Base-by-base conservation (phyloP, 2,329 filamentous ascomycete genomes). In the Purpureocillium lavendulum region DNA sequence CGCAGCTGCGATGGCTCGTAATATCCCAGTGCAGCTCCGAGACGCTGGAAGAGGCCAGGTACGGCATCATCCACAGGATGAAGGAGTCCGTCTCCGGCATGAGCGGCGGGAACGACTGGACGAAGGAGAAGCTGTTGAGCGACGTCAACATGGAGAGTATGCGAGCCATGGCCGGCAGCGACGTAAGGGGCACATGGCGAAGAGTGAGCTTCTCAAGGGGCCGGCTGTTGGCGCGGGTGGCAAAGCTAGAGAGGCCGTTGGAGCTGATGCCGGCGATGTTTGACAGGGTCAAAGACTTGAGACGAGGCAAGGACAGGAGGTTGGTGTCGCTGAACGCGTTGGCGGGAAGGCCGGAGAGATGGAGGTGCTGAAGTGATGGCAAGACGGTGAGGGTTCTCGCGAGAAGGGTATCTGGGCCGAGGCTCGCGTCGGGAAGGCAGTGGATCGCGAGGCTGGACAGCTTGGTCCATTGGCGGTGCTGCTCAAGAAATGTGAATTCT, bases 11-110 rank as follows among this genome's bases (percentile, higher is more conserved):
- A 29, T 69, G 64, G 31, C 69, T 63, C 21, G 75, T 73, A 18
- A 86, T 71, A 49, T 82, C 78, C 79, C 79, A 83, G 57, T 82
- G 78, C 4, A 83, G 62, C 37, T 61, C 67, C 17, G 59, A 58
- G 5, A 83, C 55, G 8, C 69, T 73, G 1, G 52, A 41, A 0
- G 74, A 80, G 0, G 75, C 76, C 8, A 82, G 65, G 48, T 81
- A 82, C 0, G 78, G 79, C 58, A 79, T 80, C 45, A 82, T 70
- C 64, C 73, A 78, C 40, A 82, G 70, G 5, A 54, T 47, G 40
- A 72, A 71, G 26, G 70, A 67, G 43, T 73, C 71, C 39, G 71
- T 70, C 12, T 67, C 60, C 0, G 77, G 67, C 49, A 81, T 70
- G n/a, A 65, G 54, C 0, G 77, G 78, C 2, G 74, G 62, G 24